Evolutionary conservation across 2,329 filamentous ascomycete species (phyloP).

Genomic region (Cryphonectria radicalis): DNA sequence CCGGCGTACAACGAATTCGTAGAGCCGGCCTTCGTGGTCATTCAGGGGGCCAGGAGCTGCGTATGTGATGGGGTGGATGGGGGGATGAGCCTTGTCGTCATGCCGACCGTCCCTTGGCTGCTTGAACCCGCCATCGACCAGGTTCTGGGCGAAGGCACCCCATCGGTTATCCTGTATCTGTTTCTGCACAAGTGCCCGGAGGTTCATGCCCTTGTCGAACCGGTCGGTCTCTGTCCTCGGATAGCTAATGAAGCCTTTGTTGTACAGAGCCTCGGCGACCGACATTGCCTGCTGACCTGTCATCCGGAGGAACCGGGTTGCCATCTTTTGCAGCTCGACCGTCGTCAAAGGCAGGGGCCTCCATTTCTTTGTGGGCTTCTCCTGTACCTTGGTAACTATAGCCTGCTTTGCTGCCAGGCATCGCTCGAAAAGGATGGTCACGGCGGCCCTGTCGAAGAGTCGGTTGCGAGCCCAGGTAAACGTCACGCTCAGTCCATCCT

Average conservation of each 20-base stretch:
- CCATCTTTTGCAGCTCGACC: constrained; percentile 95
- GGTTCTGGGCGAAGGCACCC: constrained; percentile 77
- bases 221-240: constrained; percentile 96
- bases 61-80: constrained; percentile 94
- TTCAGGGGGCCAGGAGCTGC: constrained; percentile 67
- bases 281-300: constrained; percentile 90
- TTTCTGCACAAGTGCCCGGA: constrained; percentile 79
- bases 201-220: constrained; percentile 88
- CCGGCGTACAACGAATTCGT: constrained; percentile 89
- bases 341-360: constrained; percentile 93
- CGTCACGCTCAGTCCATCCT: constrained; percentile 76
- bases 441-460: constrained; percentile 85
- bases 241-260: constrained; percentile 95
- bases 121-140: constrained; percentile 77
- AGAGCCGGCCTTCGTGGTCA: constrained; percentile 74
- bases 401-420: constrained; percentile 78
- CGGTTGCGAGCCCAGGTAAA: constrained; percentile 84
- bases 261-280: constrained; percentile 85
- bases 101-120: constrained; percentile 82
- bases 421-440: constrained; percentile 81
- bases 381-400: constrained; percentile 81
- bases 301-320: constrained; percentile 86
- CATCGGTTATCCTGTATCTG: constrained; percentile 77
- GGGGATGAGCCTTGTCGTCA: constrained; percentile 96
- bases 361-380: constrained; percentile 92